These are phyloP conservation scores for Mycena polygramma DNA, from an alignment of 768 basidiomycete species.

Conservation along the genomic window DNA sequence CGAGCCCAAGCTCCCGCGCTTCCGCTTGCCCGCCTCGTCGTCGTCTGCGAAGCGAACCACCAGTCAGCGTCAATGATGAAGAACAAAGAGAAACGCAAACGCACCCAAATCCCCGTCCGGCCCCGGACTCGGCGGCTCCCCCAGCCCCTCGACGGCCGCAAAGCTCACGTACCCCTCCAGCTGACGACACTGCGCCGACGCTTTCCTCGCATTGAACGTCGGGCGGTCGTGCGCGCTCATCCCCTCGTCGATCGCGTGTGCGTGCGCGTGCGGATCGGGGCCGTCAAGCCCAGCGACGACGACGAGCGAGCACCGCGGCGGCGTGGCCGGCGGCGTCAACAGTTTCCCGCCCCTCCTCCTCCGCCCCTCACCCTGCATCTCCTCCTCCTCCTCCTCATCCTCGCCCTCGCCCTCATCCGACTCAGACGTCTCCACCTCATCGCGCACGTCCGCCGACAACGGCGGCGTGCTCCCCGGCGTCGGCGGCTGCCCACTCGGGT, in stretches of 20 bases:
- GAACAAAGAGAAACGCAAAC: no score
- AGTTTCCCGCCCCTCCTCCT: slow-evolving; percentile 22
- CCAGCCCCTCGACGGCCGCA: slow-evolving; percentile 74
- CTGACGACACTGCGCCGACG: slow-evolving; percentile 67
- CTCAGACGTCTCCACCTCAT: slow-evolving; percentile 15
- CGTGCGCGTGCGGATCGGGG: slow-evolving; percentile 6
- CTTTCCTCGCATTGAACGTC: slow-evolving; percentile 74
- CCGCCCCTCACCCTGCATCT: slow-evolving; percentile 18
- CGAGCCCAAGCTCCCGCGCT: slow-evolving; percentile 26
- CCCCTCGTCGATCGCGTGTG: background rate
- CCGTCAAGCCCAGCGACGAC: slow-evolving; percentile 37
- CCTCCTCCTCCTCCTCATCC: slow-evolving; percentile 34
- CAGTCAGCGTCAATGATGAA: background rate
- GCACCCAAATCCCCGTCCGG: slow-evolving; percentile 19
- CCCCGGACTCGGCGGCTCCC: slow-evolving; percentile 59
- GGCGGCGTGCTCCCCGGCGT: slow-evolving; percentile 39
- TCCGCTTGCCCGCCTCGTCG: slow-evolving; percentile 1
- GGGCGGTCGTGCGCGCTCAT: slow-evolving; percentile 36
- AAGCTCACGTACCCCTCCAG: slow-evolving; percentile 80
- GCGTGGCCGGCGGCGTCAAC: slow-evolving; percentile 45
- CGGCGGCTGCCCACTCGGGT: background rate
- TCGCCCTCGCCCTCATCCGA: slow-evolving; percentile 42
- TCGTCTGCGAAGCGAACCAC: slow-evolving; percentile 14
- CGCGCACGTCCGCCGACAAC: slow-evolving; percentile 31
- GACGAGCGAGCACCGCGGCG: slow-evolving; percentile 42